A percentile compares a stretch with the other conserved stretches of the same genome.
Conservation (phyloP, 768 basidiomycete species). For the Phaeotremella skinneri region DNA sequence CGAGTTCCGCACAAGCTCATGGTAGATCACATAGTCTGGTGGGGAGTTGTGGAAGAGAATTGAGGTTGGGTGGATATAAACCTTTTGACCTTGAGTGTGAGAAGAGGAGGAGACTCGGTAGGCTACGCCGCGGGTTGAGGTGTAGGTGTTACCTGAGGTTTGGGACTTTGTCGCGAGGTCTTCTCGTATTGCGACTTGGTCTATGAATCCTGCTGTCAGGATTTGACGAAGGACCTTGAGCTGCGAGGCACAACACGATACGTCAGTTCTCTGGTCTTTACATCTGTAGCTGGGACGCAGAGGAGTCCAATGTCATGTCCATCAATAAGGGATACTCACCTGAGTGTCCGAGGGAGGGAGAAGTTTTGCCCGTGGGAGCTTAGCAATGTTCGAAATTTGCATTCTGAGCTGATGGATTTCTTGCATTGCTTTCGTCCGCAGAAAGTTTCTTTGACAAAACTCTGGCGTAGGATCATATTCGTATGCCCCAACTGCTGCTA, state of each 20-base stretch:
- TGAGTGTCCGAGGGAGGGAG: conserved; percentile 75
- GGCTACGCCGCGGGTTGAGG: conserved; percentile 73
- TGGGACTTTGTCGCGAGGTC: conserved; percentile 67
- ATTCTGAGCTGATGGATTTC: conserved; percentile 93
- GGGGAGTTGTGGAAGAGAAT: conserved; percentile 66
- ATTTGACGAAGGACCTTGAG: conserved; percentile 87
- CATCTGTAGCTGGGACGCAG: no score
- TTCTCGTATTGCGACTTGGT: conserved; percentile 88
- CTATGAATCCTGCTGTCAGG: conserved; percentile 83
- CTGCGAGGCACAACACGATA: conserved; percentile 52
- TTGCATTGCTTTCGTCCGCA: conserved; percentile 92
- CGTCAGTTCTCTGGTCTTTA: no score
- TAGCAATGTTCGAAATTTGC: conserved; percentile 84
- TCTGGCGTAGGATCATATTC: conserved; percentile 77
- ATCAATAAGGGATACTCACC: conserved; percentile 56
- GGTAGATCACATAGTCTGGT: conserved; percentile 81
- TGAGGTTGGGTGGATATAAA: conserved; percentile 90
- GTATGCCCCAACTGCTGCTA: conserved; percentile 95
- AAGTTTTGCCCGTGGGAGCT: conserved; percentile 72
- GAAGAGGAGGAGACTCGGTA: conserved; percentile 62
- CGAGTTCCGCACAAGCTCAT: conserved; percentile 70
- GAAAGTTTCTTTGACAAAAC: conserved; percentile 87
- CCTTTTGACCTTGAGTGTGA: conserved; percentile 66
- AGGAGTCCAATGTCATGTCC: no score
- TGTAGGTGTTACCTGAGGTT: conserved; percentile 64